Conservation (phyloP, 345 rosid genomes). For the Clausena lansium region DNA sequence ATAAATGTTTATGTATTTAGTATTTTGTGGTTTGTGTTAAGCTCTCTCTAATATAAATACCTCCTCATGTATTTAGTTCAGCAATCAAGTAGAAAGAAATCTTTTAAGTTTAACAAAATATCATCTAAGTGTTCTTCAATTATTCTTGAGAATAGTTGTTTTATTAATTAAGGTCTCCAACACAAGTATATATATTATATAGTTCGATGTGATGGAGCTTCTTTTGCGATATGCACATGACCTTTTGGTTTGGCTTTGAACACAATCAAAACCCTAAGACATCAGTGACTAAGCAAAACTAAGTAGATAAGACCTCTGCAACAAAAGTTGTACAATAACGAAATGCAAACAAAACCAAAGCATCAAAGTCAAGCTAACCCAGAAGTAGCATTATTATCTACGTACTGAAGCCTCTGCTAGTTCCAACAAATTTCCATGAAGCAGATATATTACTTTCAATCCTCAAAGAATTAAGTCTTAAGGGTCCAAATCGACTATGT, state of each 20-base stretch:
- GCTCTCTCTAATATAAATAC: no score
- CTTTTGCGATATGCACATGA: constrained; percentile 34
- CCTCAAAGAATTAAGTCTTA: constrained; percentile 77
- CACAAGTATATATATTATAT: no score
- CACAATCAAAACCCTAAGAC: constrained; percentile 16
- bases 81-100: no score
- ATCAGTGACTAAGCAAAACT: constrained; percentile 22
- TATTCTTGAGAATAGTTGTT: no score
- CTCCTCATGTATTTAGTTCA: no score
- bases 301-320: constrained; percentile 11
- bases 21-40: no score
- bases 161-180: no score
- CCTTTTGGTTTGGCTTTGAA: constrained; percentile 39
- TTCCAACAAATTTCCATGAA: constrained; percentile 63
- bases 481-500: constrained; percentile 82
- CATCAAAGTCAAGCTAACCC: constrained; percentile 38
- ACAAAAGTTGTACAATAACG: background rate
- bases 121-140: no score
- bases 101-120: no score
- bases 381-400: constrained; percentile 26
- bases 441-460: constrained; percentile 71
- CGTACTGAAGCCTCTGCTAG: constrained; percentile 34
- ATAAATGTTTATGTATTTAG: no score
- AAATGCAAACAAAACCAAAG: constrained; percentile 1
- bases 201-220: no score